Evolutionary conservation across 2,329 filamentous ascomycete genomes (phyloP), one percentile per base, ranked within the genome.

Genomic region (Penicillium sp.): DNA sequence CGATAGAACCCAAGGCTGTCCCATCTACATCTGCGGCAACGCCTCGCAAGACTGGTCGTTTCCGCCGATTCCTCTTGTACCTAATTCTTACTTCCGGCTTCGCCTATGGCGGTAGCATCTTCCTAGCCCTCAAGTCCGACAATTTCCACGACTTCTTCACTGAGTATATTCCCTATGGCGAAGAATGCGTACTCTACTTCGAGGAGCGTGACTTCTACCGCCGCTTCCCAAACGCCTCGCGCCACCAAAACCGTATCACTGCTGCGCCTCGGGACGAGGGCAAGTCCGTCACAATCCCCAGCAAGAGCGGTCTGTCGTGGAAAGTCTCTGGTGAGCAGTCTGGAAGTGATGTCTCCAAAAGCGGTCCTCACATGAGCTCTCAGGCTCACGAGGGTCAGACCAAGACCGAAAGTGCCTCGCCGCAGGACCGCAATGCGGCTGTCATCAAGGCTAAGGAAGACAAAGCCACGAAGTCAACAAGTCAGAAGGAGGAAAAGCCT

Each of bases 91-190:
- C 96, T 26, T 85, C 88, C 24, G 84, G 85, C 6, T 74, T 95
- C 42, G 86, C 88, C 36, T 99, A 96, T 66, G 89, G 83, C 51
- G 91, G 91, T 60, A 91, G 93, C 62, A 86, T 96, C 50, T 96
- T 89, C 80, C 94, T 95, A 74, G 93, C 94, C 50, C 85, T 95
- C 60, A 82, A 94, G 74, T 95, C 88, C 69, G 94, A 99, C 79
- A 96, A 90, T 76, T 99, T 97, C 82, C 93, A 99, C 76, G 94
- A 99, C 74, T 94, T 96, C 79, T 99, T 99, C 77, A 97, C 92
- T 65, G 92, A 96, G 76, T 99, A 93, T 73, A 77, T 99, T 16
- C 94, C 94, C 21, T 96, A 89, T 63, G 94, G 92, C 66, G 94
- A 99, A 76, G 90, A 96, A 70, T 88, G 88, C 16, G 93, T 99